phyloP scores from a whole-genome alignment of 2,329 filamentous ascomycete species.

The Xylaria sp. region DNA sequence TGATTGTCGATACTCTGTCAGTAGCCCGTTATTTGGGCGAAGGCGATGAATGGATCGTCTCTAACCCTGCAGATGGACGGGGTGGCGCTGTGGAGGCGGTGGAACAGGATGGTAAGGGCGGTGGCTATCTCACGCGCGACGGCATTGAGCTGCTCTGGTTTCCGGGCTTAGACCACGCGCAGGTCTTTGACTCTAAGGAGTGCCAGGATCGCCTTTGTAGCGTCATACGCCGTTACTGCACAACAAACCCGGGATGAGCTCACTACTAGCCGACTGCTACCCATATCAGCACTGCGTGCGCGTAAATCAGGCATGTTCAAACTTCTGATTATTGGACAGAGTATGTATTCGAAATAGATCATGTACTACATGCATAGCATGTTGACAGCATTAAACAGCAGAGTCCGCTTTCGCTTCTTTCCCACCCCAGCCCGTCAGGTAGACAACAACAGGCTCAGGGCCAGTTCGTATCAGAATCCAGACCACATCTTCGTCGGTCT shows the following conservation, averaged over 20 bases:
- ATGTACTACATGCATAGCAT: conserved; percentile 10
- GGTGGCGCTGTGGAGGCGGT: conserved; percentile 35
- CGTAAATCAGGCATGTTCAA: conserved; percentile 5
- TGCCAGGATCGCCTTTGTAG: conserved; percentile 32
- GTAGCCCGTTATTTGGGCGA: conserved; percentile 60
- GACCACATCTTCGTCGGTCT: conserved; percentile 59
- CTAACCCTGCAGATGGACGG: conserved; percentile 11
- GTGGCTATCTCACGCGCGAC: conserved; percentile 30
- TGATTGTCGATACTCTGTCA: conserved; percentile 64
- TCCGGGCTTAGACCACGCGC: conserved; percentile 64
- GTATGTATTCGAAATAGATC: conserved; percentile 1
- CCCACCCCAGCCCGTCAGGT: conserved; percentile 65
- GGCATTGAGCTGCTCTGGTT: conserved; percentile 64
- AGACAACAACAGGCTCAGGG: conserved; percentile 61
- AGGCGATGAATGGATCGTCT: conserved; percentile 35
- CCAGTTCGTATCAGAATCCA: conserved; percentile 70
- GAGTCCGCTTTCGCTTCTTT: conserved; percentile 41
- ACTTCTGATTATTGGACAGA: conserved; percentile 4
- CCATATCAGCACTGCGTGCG: conserved; percentile 11
- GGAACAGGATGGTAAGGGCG: conserved; percentile 14
- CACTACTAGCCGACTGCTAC: conserved; percentile 6
- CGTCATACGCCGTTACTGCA: conserved; percentile 34
- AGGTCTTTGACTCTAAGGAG: conserved; percentile 54
- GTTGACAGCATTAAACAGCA: conserved; percentile 13
- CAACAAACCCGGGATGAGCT: conserved; percentile 17